Percentiles rank a stretch among this genome's conserved stretches.
Evolutionary conservation across 345 rosid genomes (phyloP).

Genomic region (Syzygium oleosum): DNA sequence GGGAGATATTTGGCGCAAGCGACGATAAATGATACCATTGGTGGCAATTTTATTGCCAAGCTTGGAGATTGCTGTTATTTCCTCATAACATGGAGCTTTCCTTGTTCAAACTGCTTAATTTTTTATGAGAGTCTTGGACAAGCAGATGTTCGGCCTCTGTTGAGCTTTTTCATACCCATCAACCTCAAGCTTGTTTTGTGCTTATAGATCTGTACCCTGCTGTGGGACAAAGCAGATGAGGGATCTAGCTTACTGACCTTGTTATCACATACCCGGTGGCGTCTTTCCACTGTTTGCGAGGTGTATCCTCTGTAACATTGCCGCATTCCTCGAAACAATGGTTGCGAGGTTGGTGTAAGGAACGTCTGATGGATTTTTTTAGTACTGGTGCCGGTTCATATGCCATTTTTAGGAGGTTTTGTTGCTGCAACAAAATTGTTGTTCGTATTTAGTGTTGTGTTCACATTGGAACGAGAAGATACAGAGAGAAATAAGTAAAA

Average conservation of each 20-base stretch:
- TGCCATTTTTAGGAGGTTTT: not conserved
- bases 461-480: not conserved
- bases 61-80: not conserved
- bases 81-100: not conserved
- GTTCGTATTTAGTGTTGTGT: not conserved
- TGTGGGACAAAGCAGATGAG: not conserved
- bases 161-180: not conserved
- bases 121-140: not conserved
- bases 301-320: not conserved
- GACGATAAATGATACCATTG: not conserved
- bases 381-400: not conserved
- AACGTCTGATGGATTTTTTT: not conserved
- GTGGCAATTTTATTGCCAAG: not conserved
- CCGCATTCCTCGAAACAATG: not conserved
- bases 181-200: not conserved
- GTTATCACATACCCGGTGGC: not conserved
- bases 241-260: not conserved
- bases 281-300: not conserved
- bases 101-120: not conserved
- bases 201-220: not conserved
- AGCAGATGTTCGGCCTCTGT: not conserved
- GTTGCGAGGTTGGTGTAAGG: not conserved
- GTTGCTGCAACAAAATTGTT: not conserved
- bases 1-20: not conserved
- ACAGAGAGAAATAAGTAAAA: not conserved